Evolutionary conservation across 192 early-diverging fungal species (phyloP).

Genomic region (Coemansia sp.): DNA sequence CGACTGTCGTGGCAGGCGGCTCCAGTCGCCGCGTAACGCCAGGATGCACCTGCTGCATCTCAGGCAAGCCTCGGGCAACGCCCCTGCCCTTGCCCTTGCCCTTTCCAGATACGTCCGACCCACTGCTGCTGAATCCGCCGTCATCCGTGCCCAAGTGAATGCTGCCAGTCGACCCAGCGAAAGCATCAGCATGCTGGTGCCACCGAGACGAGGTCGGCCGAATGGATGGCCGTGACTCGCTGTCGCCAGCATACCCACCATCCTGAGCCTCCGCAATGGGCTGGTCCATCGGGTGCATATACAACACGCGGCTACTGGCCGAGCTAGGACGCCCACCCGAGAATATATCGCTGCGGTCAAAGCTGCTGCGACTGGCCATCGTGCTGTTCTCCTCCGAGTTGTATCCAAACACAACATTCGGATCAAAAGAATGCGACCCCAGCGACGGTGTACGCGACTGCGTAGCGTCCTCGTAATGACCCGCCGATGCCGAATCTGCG

Average conservation of each 20-base stretch:
- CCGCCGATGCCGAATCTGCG: not conserved
- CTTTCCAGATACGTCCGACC: slow-evolving; percentile 13
- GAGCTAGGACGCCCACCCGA: slow-evolving; percentile 29
- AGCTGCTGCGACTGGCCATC: slow-evolving; percentile 53
- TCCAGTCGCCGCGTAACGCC: not conserved
- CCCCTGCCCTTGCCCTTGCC: too few relatives aligned
- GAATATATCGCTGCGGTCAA: slow-evolving; percentile 41
- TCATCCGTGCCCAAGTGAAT: slow-evolving; percentile 15
- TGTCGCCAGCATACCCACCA: slow-evolving; percentile 17
- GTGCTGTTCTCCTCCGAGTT: slow-evolving; percentile 55
- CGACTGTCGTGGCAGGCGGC: slow-evolving; percentile 26
- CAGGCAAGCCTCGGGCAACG: slow-evolving; percentile 14
- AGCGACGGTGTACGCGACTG: slow-evolving; percentile 30
- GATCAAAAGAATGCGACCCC: slow-evolving; percentile 48
- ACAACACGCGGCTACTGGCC: slow-evolving; percentile 37
- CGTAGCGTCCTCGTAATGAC: slow-evolving; percentile 18
- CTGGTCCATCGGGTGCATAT: slow-evolving; percentile 42
- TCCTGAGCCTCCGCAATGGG: slow-evolving; percentile 16
- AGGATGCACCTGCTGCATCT: slow-evolving; percentile 45
- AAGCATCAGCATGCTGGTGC: not conserved
- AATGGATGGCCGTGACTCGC: slow-evolving; percentile 13
- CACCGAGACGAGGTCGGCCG: slow-evolving; percentile 4
- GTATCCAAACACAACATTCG: slow-evolving; percentile 47
- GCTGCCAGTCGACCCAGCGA: slow-evolving; percentile 11
- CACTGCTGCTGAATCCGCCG: slow-evolving; percentile 13